phyloP scores from a whole-genome alignment of 768 basidiomycete genomes.

The Chalciporus pseudorubinellus region DNA sequence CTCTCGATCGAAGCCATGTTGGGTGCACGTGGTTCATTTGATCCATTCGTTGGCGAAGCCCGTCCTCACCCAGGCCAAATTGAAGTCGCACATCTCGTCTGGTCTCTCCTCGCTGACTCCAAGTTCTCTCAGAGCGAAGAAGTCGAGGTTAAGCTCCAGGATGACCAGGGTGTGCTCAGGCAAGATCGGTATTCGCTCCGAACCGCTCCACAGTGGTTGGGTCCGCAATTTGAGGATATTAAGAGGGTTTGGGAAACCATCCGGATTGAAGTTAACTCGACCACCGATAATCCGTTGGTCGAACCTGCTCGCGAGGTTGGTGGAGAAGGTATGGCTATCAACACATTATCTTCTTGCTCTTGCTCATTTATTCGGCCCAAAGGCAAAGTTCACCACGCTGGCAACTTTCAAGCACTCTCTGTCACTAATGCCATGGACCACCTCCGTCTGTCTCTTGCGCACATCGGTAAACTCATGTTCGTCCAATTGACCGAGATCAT shows the following conservation, averaged over 20 bases:
- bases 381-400: conserved; percentile 72
- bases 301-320: conserved; percentile 70
- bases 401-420: conserved; percentile 88
- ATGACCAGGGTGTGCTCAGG: conserved; percentile 70
- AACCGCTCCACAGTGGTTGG: conserved; percentile 81
- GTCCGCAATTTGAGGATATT: conserved; percentile 82
- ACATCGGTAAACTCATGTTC: conserved; percentile 69
- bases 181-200: conserved; percentile 73
- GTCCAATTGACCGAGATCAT: conserved; percentile 57
- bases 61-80: conserved; percentile 88
- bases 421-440: conserved; percentile 89
- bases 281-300: conserved; percentile 86
- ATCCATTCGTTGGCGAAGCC: conserved; percentile 71
- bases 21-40: conserved; percentile 69
- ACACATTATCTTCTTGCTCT: too few species aligned
- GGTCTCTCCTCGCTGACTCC: conserved; percentile 65
- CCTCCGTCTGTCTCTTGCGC: conserved; percentile 68
- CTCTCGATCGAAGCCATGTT: conserved; percentile 81
- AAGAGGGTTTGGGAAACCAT: conserved; percentile 61
- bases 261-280: conserved; percentile 78
- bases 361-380: too few species aligned
- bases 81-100: conserved; percentile 68
- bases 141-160: conserved; percentile 67
- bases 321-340: conserved; percentile 15
- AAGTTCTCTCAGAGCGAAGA: conserved; percentile 66